Evolutionary conservation across 768 basidiomycete genomes (phyloP).

Genomic region (Scleroderma bovista): DNA sequence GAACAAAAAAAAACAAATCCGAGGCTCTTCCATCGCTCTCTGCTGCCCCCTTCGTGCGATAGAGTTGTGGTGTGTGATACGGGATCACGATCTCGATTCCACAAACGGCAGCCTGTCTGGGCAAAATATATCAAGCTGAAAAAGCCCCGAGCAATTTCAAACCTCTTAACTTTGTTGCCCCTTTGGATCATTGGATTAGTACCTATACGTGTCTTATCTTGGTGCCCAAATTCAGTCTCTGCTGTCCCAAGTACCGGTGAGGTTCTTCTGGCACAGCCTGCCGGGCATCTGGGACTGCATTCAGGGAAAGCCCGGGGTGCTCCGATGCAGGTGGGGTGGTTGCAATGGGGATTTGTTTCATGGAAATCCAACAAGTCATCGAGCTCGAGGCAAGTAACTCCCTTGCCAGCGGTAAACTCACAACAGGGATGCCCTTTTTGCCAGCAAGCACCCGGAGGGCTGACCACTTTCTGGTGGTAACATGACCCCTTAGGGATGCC

Average conservation of each 20-base stretch:
- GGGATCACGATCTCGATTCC: conserved; percentile 1
- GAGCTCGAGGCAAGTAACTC: no score
- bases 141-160: conserved; percentile 1
- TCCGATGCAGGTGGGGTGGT: conserved; percentile 21
- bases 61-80: conserved; percentile 10
- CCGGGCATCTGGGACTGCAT: no score
- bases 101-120: not conserved
- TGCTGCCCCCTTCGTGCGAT: conserved; percentile 11
- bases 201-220: not conserved
- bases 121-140: not conserved
- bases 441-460: no score
- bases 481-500: no score
- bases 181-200: not conserved
- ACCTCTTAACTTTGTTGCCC: not conserved
- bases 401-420: no score
- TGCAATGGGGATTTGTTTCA: conserved; percentile 60
- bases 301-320: not conserved
- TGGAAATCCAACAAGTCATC: conserved; percentile 33
- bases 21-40: not conserved
- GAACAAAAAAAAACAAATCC: not conserved
- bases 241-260: not conserved
- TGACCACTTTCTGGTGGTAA: no score
- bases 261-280: not conserved
- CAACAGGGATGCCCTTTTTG: no score
- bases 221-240: not conserved